Base-by-base conservation (phyloP, 495 filamentous ascomycete species). In the Cryomyces minteri region DNA sequence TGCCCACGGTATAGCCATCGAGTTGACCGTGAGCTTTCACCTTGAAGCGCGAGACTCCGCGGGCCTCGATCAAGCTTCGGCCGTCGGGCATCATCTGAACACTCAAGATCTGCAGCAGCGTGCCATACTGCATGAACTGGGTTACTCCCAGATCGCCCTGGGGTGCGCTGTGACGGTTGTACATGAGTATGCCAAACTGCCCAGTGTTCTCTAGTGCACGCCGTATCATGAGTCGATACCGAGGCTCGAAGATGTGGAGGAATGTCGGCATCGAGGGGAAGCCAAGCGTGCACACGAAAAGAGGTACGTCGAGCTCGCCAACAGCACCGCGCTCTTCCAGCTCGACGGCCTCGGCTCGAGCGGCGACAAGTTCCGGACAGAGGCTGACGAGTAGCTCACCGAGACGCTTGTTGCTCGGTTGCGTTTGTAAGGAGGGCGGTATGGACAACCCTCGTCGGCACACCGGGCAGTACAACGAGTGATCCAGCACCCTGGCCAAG, bases 201-300 rank as follows among this genome's bases (percentile, higher is more conserved):
- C 74, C 62, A 45, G 77, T 72, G 2, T 74, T 75, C 44, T 84
- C 78, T 36, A 88, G 67, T 6, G 77, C 81, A 29, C 86, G 76
- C 40, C 79, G 74, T 18, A 94, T 79, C 84, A 94, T 88, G 6
- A 92, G 69, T 4, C 84, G 76, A 58, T 94, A 94, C 8, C 84
- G 74, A 25, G 85, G 82, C 58, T 95, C 88, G 58, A 93, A 94
- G n/a, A 95, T 72, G 55, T 88, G 81, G 0, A 95, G 63, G 51
- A 86, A 87, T 1, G 80, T 85, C 1, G 83, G 85, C 75, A 88
- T 84, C 0, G 67, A 67, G 9, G 88, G 88, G 49, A 86, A 88
- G 0, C 81, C 72, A 4, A 88, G 62, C 4, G 84, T 82, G 60
- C 81, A 88, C 40, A 92, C 70, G 50, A 94, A 93, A 3, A 95